These are phyloP conservation scores for Candida pseudofarinosa DNA, from an alignment of 805 yeast genomes.

Conservation along the genomic window DNA sequence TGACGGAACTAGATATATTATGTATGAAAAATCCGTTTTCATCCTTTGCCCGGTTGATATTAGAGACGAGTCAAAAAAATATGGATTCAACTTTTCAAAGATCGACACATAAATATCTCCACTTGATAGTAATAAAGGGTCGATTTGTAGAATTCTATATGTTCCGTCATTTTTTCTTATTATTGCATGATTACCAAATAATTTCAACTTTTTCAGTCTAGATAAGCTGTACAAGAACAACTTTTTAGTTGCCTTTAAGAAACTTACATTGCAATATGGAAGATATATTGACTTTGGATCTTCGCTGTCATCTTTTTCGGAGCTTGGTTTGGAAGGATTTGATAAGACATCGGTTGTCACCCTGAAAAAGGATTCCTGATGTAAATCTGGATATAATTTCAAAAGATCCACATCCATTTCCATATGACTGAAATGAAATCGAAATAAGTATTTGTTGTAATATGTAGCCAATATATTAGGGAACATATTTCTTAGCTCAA, in stretches of 20 bases:
- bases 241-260: constrained; percentile 39
- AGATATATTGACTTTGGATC: constrained; percentile 16
- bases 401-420: constrained; percentile 12
- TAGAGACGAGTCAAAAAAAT: constrained; percentile 24
- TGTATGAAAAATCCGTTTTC: constrained; percentile 20
- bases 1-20: constrained; percentile 37
- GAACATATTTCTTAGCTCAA: constrained; percentile 29
- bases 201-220: constrained; percentile 15
- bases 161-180: constrained; percentile 8
- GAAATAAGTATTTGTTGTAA: constrained; percentile 37
- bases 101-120: constrained; percentile 37
- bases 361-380: constrained; percentile 17
- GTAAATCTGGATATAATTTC: constrained; percentile 21
- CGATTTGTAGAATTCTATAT: constrained; percentile 24
- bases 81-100: constrained; percentile 18
- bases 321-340: constrained; percentile 23
- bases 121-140: constrained; percentile 33
- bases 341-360: constrained; percentile 24
- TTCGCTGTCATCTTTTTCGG: constrained; percentile 8
- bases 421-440: constrained; percentile 29
- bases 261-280: constrained; percentile 32
- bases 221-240: constrained; percentile 32
- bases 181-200: constrained; percentile 39
- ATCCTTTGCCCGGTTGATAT: constrained; percentile 8
- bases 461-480: constrained; percentile 39